Conservation (phyloP, 108 stramenopile genomes). For the Bacterosira constricta region DNA sequence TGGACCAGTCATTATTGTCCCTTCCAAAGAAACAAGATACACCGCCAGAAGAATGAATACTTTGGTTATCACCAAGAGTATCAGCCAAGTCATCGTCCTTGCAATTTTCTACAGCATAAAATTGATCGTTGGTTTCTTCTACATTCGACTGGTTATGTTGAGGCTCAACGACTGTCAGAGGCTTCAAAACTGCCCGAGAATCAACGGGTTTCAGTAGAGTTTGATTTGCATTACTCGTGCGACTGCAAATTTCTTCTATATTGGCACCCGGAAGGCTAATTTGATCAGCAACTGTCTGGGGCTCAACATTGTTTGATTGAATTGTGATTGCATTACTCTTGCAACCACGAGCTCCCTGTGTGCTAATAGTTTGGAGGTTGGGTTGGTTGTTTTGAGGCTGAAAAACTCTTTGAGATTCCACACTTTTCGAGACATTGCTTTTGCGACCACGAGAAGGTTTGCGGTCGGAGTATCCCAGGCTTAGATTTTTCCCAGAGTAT, state of each 20-base stretch:
- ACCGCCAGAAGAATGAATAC: not conserved
- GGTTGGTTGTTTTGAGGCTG: no score
- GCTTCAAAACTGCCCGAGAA: no score
- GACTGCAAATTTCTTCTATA: not conserved
- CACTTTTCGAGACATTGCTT: no score
- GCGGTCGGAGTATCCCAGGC: no score
- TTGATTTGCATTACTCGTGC: not conserved
- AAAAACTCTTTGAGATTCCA: no score
- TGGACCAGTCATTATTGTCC: not conserved
- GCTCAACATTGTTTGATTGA: not conserved
- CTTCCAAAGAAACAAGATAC: constrained; percentile 12
- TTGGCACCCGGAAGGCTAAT: not conserved
- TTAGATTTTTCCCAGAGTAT: not conserved
- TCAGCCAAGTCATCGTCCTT: not conserved
- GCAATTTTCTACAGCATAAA: not conserved
- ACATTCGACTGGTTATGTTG: no score
- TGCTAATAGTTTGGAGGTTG: no score
- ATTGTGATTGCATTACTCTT: not conserved
- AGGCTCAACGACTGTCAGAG: no score
- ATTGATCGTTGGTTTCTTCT: not conserved
- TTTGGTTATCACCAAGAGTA: not conserved
- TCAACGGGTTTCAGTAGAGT: no score
- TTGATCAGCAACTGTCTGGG: not conserved
- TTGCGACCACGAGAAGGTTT: no score
- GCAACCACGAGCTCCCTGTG: not conserved